Percentiles rank a stretch among this genome's conserved stretches.
Evolutionary conservation across 371 early-diverging fungal species (phyloP).

Genomic region (Batrachochytrium dendrobatidis): DNA sequence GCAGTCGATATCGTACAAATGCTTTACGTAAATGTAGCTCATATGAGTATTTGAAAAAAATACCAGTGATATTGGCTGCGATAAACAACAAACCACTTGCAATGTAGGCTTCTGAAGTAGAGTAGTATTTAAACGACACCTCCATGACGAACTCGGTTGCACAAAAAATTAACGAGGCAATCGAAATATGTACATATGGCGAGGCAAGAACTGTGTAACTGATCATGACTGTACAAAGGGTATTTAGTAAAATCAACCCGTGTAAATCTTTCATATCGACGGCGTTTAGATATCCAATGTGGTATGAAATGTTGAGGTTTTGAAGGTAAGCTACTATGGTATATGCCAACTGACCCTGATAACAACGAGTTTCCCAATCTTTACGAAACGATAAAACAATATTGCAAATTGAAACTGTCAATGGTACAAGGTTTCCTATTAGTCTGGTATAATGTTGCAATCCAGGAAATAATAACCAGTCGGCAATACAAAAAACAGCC

Average conservation of each 20-base stretch:
- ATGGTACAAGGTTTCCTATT: conserved; percentile 2
- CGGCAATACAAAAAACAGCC: background rate
- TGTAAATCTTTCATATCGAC: background rate
- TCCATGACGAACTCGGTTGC: conserved; percentile 1
- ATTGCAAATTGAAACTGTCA: background rate
- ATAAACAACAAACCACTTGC: conserved; percentile 11
- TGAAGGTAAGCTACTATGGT: background rate
- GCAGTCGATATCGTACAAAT: conserved; percentile 16
- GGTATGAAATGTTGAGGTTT: background rate
- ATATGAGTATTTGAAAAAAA: conserved; percentile 13
- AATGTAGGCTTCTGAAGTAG: background rate
- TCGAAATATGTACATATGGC: background rate
- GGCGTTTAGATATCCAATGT: too few species aligned
- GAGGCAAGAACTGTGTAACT: background rate
- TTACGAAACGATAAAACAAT: conserved; percentile 1
- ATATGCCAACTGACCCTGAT: conserved; percentile 3
- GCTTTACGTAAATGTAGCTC: conserved; percentile 19
- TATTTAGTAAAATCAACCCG: background rate
- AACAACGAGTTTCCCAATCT: conserved; percentile 9
- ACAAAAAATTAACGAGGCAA: background rate
- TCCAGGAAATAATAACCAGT: background rate
- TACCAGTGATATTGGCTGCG: conserved; percentile 13
- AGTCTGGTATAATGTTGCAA: background rate
- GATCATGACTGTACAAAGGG: background rate
- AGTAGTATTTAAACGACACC: background rate